Evolutionary conservation across 2,329 filamentous ascomycete genomes (phyloP).

Genomic region (Penicillium sp.): DNA sequence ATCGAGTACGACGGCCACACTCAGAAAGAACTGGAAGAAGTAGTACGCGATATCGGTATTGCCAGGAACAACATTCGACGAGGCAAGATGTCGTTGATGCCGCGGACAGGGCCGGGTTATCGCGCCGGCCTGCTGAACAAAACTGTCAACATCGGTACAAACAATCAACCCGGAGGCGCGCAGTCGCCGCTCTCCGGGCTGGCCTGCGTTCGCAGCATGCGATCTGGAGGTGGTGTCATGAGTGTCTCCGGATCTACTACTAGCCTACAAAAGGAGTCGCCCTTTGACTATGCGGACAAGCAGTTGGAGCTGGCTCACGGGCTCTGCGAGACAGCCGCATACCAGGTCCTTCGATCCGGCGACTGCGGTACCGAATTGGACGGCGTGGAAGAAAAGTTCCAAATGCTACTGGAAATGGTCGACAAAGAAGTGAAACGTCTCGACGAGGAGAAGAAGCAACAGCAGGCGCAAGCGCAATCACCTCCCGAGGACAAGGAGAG

Average conservation of each 20-base stretch:
- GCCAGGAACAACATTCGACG: conserved; percentile 83
- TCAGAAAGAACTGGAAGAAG: conserved; percentile 75
- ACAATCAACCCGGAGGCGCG: conserved; percentile 1
- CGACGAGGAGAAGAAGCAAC: conserved; percentile 49
- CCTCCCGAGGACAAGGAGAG: conserved; percentile 3
- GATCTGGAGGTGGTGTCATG: conserved; percentile 17
- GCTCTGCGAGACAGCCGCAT: conserved; percentile 81
- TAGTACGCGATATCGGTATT: conserved; percentile 77
- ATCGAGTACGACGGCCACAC: conserved; percentile 92
- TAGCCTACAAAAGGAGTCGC: conserved; percentile 49
- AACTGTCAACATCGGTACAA: conserved; percentile 2
- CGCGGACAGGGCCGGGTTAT: conserved; percentile 24
- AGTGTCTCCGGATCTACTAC: conserved; percentile 15
- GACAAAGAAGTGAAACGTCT: conserved; percentile 59
- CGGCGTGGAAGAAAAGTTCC: conserved; percentile 65
- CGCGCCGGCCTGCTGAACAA: conserved; percentile 20
- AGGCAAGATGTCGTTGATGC: conserved; percentile 61
- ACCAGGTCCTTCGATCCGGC: conserved; percentile 84
- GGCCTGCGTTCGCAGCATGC: conserved; percentile 29
- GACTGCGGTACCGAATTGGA: conserved; percentile 76
- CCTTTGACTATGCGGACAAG: conserved; percentile 73
- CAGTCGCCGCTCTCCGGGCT: conserved; percentile 10
- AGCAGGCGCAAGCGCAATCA: conserved; percentile 20
- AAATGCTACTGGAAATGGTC: conserved; percentile 61
- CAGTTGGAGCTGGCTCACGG: conserved; percentile 75